phyloP scores from a whole-genome alignment of 148 eudicot genomes.

The Suaeda aralocaspica region DNA sequence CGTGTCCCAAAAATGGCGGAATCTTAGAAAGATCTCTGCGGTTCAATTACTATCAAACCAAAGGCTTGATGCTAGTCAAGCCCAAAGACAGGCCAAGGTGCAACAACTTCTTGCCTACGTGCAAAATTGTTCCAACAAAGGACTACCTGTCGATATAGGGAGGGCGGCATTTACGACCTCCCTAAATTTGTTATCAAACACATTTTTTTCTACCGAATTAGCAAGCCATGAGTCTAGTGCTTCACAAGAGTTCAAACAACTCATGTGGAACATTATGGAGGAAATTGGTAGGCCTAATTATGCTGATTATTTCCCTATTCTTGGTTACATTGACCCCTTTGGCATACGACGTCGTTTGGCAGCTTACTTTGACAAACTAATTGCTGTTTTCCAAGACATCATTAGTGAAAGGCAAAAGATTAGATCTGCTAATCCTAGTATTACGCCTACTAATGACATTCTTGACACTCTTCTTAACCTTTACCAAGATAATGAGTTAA shows the following conservation, averaged over 20 bases:
- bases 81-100: not conserved
- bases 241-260: not conserved
- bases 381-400: not conserved
- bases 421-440: not conserved
- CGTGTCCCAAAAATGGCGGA: not conserved
- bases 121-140: not conserved
- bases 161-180: not conserved
- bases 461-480: not conserved
- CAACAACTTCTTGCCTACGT: not conserved
- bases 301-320: not conserved
- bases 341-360: not conserved
- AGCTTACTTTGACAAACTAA: not conserved
- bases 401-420: not conserved
- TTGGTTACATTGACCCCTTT: not conserved
- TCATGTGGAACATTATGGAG: not conserved
- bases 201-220: not conserved
- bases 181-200: not conserved
- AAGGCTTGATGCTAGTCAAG: not conserved
- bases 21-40: not conserved
- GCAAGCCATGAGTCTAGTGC: not conserved
- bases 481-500: not conserved
- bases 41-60: not conserved
- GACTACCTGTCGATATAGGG: not conserved
- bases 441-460: not conserved
- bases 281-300: not conserved